phyloP scores from a whole-genome alignment of 1,284 basidiomycete species.

The Acaromyces ingoldii region DNA sequence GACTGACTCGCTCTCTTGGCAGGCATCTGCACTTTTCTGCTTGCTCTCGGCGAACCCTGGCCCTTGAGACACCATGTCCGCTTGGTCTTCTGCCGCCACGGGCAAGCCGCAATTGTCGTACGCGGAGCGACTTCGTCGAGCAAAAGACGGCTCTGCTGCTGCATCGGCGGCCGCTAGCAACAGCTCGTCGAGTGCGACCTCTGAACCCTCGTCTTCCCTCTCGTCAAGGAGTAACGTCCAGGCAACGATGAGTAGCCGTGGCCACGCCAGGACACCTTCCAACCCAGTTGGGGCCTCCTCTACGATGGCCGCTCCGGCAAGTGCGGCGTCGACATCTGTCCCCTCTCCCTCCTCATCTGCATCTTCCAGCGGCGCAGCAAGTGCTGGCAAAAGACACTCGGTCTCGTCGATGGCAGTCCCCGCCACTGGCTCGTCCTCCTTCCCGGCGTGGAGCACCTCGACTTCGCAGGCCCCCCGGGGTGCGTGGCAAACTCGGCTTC shows the following conservation, averaged over 20 bases:
- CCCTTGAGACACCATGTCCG: too few relatives aligned
- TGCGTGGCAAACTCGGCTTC: too few relatives aligned
- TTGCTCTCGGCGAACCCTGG: too few relatives aligned
- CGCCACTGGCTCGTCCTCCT: conserved; percentile 10
- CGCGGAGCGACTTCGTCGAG: conserved; percentile 30
- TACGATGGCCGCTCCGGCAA: not conserved
- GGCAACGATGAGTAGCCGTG: not conserved
- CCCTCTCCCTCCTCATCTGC: not conserved
- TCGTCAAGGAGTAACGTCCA: conserved; percentile 11
- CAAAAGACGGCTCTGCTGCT: conserved; percentile 10
- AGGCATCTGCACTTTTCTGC: too few relatives aligned
- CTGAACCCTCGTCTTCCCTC: not conserved
- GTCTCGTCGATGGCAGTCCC: too few relatives aligned
- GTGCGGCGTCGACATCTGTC: too few relatives aligned
- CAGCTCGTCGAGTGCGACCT: not conserved
- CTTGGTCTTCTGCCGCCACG: conserved; percentile 19
- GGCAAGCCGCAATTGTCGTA: conserved; percentile 36
- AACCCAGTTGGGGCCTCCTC: not conserved
- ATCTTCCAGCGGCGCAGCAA: not conserved
- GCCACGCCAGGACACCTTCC: not conserved
- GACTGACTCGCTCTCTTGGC: too few relatives aligned
- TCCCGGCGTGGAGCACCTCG: too few relatives aligned
- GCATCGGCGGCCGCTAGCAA: not conserved
- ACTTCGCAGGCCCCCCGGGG: too few relatives aligned
- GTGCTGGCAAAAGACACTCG: too few relatives aligned